A percentile compares a stretch with the other conserved stretches of the same genome.
Conservation (phyloP, 768 basidiomycete genomes). For the Chalciporus sphaerocephalus region DNA sequence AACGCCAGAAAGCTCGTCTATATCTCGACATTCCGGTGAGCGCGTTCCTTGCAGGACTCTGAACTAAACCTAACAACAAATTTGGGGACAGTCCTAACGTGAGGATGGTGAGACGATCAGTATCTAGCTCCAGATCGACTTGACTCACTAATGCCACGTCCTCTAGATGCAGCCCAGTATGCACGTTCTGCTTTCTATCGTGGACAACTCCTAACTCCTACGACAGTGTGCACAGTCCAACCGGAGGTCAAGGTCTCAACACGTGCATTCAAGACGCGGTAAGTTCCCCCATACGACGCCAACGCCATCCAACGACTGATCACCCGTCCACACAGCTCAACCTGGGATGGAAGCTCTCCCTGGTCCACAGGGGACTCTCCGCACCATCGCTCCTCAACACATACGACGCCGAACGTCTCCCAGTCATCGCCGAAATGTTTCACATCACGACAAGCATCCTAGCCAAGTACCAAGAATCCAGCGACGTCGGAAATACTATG, state of each 20-base stretch:
- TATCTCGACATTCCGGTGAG: slow-evolving; percentile 29
- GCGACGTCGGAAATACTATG: background rate
- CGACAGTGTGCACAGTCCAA: slow-evolving; percentile 9
- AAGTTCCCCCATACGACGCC: slow-evolving; percentile 1
- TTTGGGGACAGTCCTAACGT: slow-evolving; percentile 40
- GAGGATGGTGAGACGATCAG: slow-evolving; percentile 39
- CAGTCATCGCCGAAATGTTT: slow-evolving; percentile 30
- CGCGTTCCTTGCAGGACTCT: slow-evolving; percentile 3
- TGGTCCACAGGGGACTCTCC: slow-evolving; percentile 19
- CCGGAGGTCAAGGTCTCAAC: slow-evolving; percentile 19
- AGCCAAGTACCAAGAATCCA: background rate
- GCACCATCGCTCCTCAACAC: slow-evolving; percentile 19
- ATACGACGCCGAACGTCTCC: slow-evolving; percentile 28
- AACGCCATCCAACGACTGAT: background rate
- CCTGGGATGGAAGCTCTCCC: slow-evolving; percentile 31
- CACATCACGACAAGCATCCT: slow-evolving; percentile 18
- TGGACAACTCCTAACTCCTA: too few species aligned
- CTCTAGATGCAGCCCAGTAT: slow-evolving; percentile 46
- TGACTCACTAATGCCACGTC: background rate
- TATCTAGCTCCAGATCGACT: background rate
- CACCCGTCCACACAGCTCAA: slow-evolving; percentile 17
- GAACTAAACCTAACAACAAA: slow-evolving; percentile 1
- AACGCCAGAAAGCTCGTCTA: slow-evolving; percentile 27
- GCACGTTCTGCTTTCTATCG: background rate
- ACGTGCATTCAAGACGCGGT: slow-evolving; percentile 18